A percentile compares a stretch with the other conserved stretches of the same genome.
Evolutionary conservation across 2,329 filamentous ascomycete species (phyloP).

Genomic region (Diplodia mutila): DNA sequence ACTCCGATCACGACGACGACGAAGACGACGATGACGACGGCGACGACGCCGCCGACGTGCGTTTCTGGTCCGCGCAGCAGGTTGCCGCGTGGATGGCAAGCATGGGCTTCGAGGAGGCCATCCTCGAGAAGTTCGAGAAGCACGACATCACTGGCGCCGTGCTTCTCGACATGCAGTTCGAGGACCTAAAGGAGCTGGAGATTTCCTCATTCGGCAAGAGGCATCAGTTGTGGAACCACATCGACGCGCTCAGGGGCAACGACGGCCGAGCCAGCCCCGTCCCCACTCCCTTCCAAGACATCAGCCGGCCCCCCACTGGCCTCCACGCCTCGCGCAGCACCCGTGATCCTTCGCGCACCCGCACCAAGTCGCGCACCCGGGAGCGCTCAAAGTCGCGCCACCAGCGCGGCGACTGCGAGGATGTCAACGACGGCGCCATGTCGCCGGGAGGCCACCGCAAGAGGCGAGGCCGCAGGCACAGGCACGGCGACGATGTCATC

Average conservation of each 20-base stretch:
- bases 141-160: constrained; percentile 93
- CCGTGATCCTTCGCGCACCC: constrained; percentile 41
- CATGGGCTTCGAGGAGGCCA: constrained; percentile 73
- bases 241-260: constrained; percentile 65
- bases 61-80: constrained; percentile 72
- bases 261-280: constrained; percentile 48
- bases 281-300: constrained; percentile 55
- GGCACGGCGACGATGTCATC: constrained; percentile 65
- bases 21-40: constrained; percentile 51
- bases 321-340: constrained; percentile 31
- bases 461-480: constrained; percentile 46
- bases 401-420: constrained; percentile 26
- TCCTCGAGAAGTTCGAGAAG: constrained; percentile 82
- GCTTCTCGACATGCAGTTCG: constrained; percentile 86
- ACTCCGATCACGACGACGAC: constrained; percentile 44
- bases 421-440: constrained; percentile 37
- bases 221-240: constrained; percentile 79
- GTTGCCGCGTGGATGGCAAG: constrained; percentile 87
- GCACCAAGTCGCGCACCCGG: constrained; percentile 42
- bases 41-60: constrained; percentile 63
- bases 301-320: constrained; percentile 49
- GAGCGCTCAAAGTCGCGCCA: constrained; percentile 41
- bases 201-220: constrained; percentile 82
- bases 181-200: constrained; percentile 80
- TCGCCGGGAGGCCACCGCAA: constrained; percentile 41